phyloP scores from a whole-genome alignment of 1,284 basidiomycete species.

The Irpex sp. region DNA sequence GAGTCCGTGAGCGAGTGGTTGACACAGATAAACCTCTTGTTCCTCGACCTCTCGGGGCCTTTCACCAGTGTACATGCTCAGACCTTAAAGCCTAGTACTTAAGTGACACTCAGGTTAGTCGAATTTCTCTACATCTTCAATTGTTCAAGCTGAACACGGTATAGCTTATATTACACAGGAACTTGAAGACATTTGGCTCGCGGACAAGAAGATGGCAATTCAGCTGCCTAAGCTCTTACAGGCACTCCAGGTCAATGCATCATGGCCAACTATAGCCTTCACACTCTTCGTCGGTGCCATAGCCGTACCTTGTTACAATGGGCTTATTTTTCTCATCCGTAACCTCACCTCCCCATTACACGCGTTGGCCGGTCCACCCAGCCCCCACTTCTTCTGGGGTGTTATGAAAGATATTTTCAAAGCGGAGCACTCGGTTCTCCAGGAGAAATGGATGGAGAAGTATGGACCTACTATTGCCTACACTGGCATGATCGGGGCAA shows the following conservation, averaged over 20 bases:
- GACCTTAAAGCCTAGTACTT: too few species aligned
- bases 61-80: too few species aligned
- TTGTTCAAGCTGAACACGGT: too few species aligned
- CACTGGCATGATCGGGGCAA: slow-evolving; percentile 6
- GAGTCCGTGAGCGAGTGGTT: too few species aligned
- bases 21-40: too few species aligned
- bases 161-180: too few species aligned
- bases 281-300: neutral
- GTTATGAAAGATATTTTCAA: slow-evolving; percentile 54
- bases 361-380: slow-evolving; percentile 59
- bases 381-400: slow-evolving; percentile 59
- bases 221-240: neutral
- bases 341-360: slow-evolving; percentile 48
- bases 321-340: neutral
- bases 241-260: neutral
- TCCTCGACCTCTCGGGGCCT: too few species aligned
- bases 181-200: too few species aligned
- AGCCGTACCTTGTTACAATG: neutral
- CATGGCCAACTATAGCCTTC: neutral
- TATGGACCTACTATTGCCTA: slow-evolving; percentile 53
- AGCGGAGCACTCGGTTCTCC: slow-evolving; percentile 47
- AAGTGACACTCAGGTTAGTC: too few species aligned
- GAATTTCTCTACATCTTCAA: too few species aligned
- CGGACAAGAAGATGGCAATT: too few species aligned
- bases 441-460: slow-evolving; percentile 62